Evolutionary conservation across 352 stramenopile species (phyloP).

Genomic region (Phytophthora ohioensis): DNA sequence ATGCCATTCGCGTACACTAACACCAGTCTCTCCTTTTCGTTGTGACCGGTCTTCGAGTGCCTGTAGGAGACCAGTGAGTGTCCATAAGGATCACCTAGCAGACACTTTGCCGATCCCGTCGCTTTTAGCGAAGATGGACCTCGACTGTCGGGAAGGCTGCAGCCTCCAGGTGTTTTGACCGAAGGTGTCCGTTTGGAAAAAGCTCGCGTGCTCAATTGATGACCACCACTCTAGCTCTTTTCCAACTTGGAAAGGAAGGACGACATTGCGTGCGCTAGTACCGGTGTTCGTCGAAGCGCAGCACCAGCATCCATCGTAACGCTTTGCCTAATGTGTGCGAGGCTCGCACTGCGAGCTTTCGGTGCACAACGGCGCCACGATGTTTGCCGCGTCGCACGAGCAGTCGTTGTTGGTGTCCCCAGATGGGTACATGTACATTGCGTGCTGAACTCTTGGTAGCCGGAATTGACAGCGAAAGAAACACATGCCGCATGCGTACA

Average conservation of each 20-base stretch:
- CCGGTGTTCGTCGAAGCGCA: not conserved
- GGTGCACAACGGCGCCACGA: not conserved
- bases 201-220: not conserved
- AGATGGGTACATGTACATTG: constrained; percentile 16
- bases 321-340: not conserved
- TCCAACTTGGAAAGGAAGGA: not conserved
- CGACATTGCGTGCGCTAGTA: not conserved
- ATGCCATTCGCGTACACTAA: not conserved
- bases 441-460: constrained; percentile 4
- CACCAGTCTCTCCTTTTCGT: not conserved
- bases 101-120: constrained; percentile 25
- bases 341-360: not conserved
- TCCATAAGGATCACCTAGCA: constrained; percentile 3
- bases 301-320: not conserved
- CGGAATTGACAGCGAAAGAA: not conserved
- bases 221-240: not conserved
- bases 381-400: not conserved
- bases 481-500: constrained; percentile 3
- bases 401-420: not conserved
- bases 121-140: constrained; percentile 32
- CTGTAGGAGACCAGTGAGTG: not conserved
- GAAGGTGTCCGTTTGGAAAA: constrained; percentile 6
- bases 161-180: constrained; percentile 35
- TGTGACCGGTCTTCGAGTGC: not conserved
- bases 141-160: constrained; percentile 15